Evolutionary conservation across 805 yeast species (phyloP).

Genomic region (Lachancea sp.): DNA sequence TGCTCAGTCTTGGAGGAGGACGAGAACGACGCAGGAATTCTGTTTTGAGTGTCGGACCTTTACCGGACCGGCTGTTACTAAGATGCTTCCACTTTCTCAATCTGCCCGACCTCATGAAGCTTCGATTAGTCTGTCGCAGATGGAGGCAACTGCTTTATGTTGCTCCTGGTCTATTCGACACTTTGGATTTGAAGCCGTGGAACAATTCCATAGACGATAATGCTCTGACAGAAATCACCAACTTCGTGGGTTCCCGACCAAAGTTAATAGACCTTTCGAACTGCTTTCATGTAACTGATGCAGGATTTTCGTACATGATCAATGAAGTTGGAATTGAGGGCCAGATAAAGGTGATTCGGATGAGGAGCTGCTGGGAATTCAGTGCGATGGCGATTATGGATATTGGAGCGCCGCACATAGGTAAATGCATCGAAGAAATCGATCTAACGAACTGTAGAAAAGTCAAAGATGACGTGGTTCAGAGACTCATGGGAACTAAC

Average conservation of each 20-base stretch:
- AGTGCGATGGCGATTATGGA: conserved; percentile 81
- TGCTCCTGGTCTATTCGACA: conserved; percentile 46
- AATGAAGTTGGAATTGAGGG: conserved; percentile 67
- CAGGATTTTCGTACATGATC: conserved; percentile 63
- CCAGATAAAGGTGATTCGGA: conserved; percentile 44
- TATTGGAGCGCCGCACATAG: conserved; percentile 58
- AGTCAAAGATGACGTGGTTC: conserved; percentile 64
- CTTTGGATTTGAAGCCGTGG: conserved; percentile 55
- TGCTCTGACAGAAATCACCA: conserved; percentile 51
- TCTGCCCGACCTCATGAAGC: conserved; percentile 54
- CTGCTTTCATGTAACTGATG: conserved; percentile 73
- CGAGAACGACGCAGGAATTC: conserved; percentile 48
- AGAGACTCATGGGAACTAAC: conserved; percentile 53
- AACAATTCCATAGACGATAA: conserved; percentile 54
- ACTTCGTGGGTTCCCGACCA: conserved; percentile 68
- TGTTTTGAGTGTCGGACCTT: conserved; percentile 47
- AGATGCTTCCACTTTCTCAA: conserved; percentile 47
- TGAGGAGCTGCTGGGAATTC: conserved; percentile 72
- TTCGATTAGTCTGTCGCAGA: conserved; percentile 51
- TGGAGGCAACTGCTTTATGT: conserved; percentile 63
- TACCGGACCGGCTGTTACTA: conserved; percentile 55
- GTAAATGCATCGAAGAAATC: conserved; percentile 49
- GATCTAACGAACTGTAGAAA: conserved; percentile 70
- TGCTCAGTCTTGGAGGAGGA: conserved; percentile 37
- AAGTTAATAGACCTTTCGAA: conserved; percentile 54